Evolutionary conservation across 768 basidiomycete species (phyloP), one percentile per base, ranked within the genome.

Genomic region (Lactarius quietus): DNA sequence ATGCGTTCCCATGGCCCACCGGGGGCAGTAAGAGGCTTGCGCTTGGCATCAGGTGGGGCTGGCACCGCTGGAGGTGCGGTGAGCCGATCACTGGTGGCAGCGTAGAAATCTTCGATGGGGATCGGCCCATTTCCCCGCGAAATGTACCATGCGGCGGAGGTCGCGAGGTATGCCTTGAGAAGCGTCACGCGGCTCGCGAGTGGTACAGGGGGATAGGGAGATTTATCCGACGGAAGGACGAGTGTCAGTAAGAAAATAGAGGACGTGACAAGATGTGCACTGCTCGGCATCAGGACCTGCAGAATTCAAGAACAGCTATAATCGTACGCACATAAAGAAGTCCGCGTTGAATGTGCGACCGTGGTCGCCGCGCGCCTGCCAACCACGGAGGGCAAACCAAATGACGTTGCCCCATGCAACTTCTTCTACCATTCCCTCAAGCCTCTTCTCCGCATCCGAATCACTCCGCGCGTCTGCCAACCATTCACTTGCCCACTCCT

Each of bases 201-300:
- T 5, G 78, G 73, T 65, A 73, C 72, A 10, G 64, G 57, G 9
- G 71, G 69, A 41, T 64, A 41, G 17, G 63, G 62, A 2, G 48
- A 5, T 68, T 70, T 26, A 61, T 70, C 59, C 69, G 71, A 68
- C 58, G 68, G 57, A 84, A 73, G 78, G 39, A 81, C 69, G 52
- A 85, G 63, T 1, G 86, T 82, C 0, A 84, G 78, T 33, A 88
- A 70, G 77, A 89, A 88, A 23, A 88, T 70, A 4, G 83, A 78
- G 4, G 87, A 88, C 0, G 89, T 92, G 43, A 89, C 81, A 1
- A 86, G 74, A 68, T 85, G 89, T 76, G 87, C 84, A 17, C 87
- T 90, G 48, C 1, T 6, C 14, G n/a, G 5, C 2, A 10, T 64
- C 36, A n/a, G 41, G 23, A 20, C 39, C 2, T 18, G 57, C 36